phyloP scores from a whole-genome alignment of 139 green algal genomes.

The Picochlorum sp. region DNA sequence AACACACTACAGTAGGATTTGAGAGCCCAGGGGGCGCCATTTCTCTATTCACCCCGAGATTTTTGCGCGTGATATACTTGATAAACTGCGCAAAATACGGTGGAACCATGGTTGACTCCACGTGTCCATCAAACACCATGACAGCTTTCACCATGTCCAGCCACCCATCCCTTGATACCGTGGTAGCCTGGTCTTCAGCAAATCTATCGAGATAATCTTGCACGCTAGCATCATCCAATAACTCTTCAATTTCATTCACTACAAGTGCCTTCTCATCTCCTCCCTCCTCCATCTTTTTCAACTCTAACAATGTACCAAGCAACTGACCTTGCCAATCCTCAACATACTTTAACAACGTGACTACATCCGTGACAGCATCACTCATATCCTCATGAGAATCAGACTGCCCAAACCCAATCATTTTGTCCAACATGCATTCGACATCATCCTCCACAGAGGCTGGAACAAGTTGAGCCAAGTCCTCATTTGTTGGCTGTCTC shows the following conservation, averaged over 20 bases:
- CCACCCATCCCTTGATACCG: not conserved
- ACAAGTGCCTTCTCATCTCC: too few relatives aligned
- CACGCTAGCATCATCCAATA: too few relatives aligned
- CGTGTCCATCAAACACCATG: not conserved
- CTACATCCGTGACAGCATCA: not conserved
- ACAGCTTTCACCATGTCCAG: not conserved
- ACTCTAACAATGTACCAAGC: not conserved
- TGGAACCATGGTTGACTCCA: not conserved
- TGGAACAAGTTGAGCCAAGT: slow-evolving; percentile 9
- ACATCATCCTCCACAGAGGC: not conserved
- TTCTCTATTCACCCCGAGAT: slow-evolving; percentile 52
- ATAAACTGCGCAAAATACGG: slow-evolving; percentile 46
- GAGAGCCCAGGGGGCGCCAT: slow-evolving; percentile 65
- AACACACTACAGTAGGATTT: slow-evolving; percentile 63
- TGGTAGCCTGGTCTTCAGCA: too few relatives aligned
- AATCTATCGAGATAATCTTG: too few relatives aligned
- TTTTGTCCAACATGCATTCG: not conserved
- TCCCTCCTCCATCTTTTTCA: not conserved
- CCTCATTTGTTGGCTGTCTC: slow-evolving; percentile 16
- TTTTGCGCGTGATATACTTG: slow-evolving; percentile 54
- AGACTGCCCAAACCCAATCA: not conserved
- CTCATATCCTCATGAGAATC: not conserved
- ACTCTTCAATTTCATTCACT: too few relatives aligned
- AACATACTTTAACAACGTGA: not conserved
- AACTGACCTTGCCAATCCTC: slow-evolving; percentile 8